Conservation (phyloP, 2,329 filamentous ascomycete genomes). For the Nannizzia gypsea region DNA sequence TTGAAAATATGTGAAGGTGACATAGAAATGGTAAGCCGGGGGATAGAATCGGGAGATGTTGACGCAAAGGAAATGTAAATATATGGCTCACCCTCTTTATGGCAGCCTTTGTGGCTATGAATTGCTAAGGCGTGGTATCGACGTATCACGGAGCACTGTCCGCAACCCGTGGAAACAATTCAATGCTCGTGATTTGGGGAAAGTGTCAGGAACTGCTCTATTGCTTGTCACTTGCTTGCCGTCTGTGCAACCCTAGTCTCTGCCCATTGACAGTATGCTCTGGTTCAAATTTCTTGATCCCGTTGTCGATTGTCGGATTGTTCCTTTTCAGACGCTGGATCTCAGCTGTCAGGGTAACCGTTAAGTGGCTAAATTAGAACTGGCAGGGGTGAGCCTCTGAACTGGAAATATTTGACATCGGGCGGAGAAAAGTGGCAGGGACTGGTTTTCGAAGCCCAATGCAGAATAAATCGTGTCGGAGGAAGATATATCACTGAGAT, state of each 20-base stretch:
- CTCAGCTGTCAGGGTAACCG: no score
- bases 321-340: no score
- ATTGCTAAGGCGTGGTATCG: background rate
- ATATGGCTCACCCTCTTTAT: background rate
- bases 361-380: no score
- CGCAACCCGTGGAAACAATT: background rate
- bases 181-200: background rate
- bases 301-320: background rate
- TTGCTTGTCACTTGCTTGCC: background rate
- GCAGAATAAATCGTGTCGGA: background rate
- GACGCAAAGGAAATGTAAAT: background rate
- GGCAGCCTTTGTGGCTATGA: background rate
- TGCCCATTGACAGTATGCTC: background rate
- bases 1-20: background rate
- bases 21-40: background rate
- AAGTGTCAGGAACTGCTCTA: background rate
- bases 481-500: background rate
- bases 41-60: background rate
- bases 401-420: background rate
- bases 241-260: background rate
- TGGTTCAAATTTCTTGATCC: background rate
- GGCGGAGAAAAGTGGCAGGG: background rate
- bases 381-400: no score
- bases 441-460: background rate
- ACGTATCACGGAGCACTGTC: background rate